phyloP scores from a whole-genome alignment of 805 yeast species.

The Hanseniaspora vineae region DNA sequence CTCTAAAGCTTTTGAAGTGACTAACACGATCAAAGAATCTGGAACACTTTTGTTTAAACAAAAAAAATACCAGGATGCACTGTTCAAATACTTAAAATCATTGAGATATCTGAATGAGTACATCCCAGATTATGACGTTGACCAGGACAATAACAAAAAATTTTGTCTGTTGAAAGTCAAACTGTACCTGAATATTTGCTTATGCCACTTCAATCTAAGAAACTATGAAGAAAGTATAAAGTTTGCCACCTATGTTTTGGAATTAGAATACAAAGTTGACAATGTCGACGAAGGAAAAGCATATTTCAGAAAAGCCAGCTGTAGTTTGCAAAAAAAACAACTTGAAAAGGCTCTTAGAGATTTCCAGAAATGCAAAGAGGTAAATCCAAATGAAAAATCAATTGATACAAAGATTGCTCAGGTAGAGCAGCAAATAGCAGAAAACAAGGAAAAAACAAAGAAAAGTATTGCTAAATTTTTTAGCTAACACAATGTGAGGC shows the following conservation, averaged over 20 bases:
- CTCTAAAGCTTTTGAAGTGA: conserved; percentile 35
- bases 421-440: conserved; percentile 29
- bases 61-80: conserved; percentile 38
- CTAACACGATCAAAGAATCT: conserved; percentile 48
- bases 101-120: conserved; percentile 59
- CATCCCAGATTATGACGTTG: conserved; percentile 54
- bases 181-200: conserved; percentile 39
- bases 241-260: conserved; percentile 40
- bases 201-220: conserved; percentile 37
- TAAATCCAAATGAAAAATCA: conserved; percentile 36
- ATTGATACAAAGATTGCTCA: conserved; percentile 32
- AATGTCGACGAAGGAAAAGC: conserved; percentile 44
- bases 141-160: conserved; percentile 36
- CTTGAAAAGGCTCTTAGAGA: conserved; percentile 37
- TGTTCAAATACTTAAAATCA: conserved; percentile 52
- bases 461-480: conserved; percentile 55
- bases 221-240: conserved; percentile 37
- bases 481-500: conserved; percentile 8
- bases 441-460: conserved; percentile 36
- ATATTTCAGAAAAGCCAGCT: conserved; percentile 40
- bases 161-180: conserved; percentile 35
- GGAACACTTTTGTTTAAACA: conserved; percentile 49
- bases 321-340: conserved; percentile 31
- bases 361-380: conserved; percentile 30
- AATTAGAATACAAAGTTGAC: conserved; percentile 21